Evolutionary conservation across 78 protist species (phyloP).

Genomic region (Creolimax fragrantissima): DNA sequence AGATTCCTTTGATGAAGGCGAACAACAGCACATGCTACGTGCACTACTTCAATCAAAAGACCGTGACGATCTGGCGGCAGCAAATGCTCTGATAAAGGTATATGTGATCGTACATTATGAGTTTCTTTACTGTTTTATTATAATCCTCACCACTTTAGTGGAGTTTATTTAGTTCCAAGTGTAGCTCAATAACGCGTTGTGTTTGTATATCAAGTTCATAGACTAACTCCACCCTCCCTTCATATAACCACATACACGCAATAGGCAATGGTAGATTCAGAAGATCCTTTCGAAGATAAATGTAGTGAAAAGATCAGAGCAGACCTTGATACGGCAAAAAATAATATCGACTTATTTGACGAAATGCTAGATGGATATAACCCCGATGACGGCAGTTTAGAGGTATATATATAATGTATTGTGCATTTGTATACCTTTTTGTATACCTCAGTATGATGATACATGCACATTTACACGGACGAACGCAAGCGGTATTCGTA

Average conservation of each 20-base stretch:
- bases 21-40: conserved; percentile 6
- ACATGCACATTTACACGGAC: too few species aligned
- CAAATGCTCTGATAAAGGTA: conserved; percentile 13
- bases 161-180: too few species aligned
- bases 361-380: neutral
- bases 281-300: neutral
- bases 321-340: neutral
- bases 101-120: neutral
- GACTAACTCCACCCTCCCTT: too few species aligned
- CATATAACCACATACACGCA: too few species aligned
- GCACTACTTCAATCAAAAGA: conserved; percentile 2
- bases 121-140: neutral
- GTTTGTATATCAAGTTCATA: too few species aligned
- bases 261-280: neutral
- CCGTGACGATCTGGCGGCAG: conserved; percentile 23
- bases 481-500: too few species aligned
- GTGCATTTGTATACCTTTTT: neutral
- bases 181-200: too few species aligned
- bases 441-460: neutral
- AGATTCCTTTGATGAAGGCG: neutral
- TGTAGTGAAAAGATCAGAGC: neutral
- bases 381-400: neutral
- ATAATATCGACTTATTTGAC: neutral
- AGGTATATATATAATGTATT: neutral
- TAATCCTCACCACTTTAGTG: too few species aligned